Evolutionary conservation across 805 yeast species (phyloP), one percentile per base, ranked within the genome.

Genomic region (Nakazawaea ambrosiae): DNA sequence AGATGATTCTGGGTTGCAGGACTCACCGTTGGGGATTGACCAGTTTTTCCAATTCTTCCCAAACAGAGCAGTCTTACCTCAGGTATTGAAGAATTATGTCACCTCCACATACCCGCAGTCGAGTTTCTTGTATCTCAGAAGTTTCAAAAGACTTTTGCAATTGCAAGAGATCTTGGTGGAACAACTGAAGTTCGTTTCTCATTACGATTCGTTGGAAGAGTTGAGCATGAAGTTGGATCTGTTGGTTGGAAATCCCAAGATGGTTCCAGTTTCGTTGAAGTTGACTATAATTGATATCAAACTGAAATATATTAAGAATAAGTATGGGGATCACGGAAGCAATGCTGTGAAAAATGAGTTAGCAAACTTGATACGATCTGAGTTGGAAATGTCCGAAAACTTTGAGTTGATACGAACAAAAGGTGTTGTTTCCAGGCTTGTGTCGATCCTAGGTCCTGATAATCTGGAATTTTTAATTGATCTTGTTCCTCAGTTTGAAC

Each of bases 21-120:
- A 32, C 20, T 18, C 28, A 5, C 8, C 31, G n/a, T 18, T 37
- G 27, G 33, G 28, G n/a, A 15, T 37, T 11, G 14, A 27, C 22
- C 36, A 32, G 18, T 31, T 32, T 16, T 28, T 37, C 2, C 16
- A 27, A 15, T 10, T 9, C 19, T 32, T 32, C 14, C 31, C 31
- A 16, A 28, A 28, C 16, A 11, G 17, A 9, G 20, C 28, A 10
- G 12, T 33, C 2, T 17, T 6, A 4, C 15, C 18, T 12, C 20
- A 23, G 18, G 15, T 14, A 14, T 10, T 32, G 12, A 20, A 23
- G 11, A 22, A n/a, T 5, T 24, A 23, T 18, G 35, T 15, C 14
- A 22, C 6, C 20, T 10, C 10, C 4, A 20, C 10, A 8, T 7
- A 12, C 9, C 6, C 11, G 14, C 7, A 15, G 9, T 27, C n/a